phyloP scores from a whole-genome alignment of 139 green algal genomes.

The Auxenochlorella pyrenoidosa region DNA sequence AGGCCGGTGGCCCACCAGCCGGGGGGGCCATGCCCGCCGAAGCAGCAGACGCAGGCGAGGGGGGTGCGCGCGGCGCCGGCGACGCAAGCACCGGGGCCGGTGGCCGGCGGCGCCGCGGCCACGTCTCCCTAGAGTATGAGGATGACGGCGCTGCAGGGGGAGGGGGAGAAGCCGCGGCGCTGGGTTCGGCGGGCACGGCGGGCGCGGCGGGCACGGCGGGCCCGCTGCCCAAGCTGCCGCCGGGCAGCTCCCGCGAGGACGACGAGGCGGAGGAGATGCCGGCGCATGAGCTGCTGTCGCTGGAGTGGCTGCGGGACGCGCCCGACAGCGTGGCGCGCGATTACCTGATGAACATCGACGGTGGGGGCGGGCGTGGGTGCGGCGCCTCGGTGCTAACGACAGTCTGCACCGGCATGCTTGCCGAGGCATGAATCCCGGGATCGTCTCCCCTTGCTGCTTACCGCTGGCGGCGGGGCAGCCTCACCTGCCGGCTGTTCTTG shows the following conservation, averaged over 20 bases:
- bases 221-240: not conserved
- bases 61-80: not conserved
- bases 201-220: too few relatives aligned
- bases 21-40: not conserved
- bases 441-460: too few relatives aligned
- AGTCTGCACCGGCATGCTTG: too few relatives aligned
- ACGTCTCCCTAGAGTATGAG: slow-evolving; percentile 26
- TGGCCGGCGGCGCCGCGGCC: not conserved
- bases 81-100: not conserved
- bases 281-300: slow-evolving; percentile 46
- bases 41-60: not conserved
- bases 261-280: not conserved
- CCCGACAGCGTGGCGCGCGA: slow-evolving; percentile 47
- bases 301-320: slow-evolving; percentile 76
- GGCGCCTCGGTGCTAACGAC: too few relatives aligned
- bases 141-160: not conserved
- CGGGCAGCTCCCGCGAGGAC: not conserved
- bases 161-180: not conserved
- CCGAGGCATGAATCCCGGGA: too few relatives aligned
- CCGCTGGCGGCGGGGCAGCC: not conserved
- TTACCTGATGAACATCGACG: slow-evolving; percentile 66
- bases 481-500: not conserved
- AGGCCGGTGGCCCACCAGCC: too few relatives aligned
- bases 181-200: not conserved
- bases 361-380: slow-evolving; percentile 38